phyloP scores from a whole-genome alignment of 768 basidiomycete species.

The Mycena polygramma region DNA sequence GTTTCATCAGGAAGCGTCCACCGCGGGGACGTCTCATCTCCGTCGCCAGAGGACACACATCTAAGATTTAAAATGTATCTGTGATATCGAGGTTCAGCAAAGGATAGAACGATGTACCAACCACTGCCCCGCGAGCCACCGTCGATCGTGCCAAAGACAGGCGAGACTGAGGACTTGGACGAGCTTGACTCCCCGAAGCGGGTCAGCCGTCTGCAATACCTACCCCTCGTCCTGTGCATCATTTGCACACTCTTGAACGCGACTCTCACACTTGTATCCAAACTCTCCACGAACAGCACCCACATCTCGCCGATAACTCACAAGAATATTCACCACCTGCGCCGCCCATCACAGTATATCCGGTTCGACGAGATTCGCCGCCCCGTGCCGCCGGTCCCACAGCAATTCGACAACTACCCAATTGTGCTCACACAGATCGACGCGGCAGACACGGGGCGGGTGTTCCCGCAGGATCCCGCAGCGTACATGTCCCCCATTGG shows the following conservation, averaged over 20 bases:
- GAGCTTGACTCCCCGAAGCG: background rate
- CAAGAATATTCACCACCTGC: slow-evolving; percentile 34
- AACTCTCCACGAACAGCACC: background rate
- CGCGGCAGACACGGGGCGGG: slow-evolving; percentile 4
- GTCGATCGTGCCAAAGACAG: background rate
- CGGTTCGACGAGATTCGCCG: slow-evolving; percentile 42
- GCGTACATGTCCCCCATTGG: slow-evolving; percentile 35
- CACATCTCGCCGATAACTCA: background rate
- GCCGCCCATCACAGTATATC: slow-evolving; percentile 47
- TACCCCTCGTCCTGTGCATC: background rate
- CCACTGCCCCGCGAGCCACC: background rate
- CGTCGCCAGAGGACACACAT: no score
- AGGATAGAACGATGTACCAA: background rate
- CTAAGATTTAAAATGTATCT: no score
- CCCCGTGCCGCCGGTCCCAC: slow-evolving; percentile 32
- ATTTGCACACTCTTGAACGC: background rate
- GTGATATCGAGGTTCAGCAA: no score
- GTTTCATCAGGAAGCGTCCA: no score
- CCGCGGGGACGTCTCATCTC: no score
- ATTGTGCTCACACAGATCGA: slow-evolving; percentile 32
- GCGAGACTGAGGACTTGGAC: background rate
- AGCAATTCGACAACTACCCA: slow-evolving; percentile 36
- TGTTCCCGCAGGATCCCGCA: slow-evolving; percentile 23
- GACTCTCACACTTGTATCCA: background rate
- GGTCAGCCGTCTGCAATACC: background rate